These are phyloP conservation scores for Fusarium humuli DNA, from an alignment of 2,329 filamentous ascomycete genomes.

Conservation along the genomic window DNA sequence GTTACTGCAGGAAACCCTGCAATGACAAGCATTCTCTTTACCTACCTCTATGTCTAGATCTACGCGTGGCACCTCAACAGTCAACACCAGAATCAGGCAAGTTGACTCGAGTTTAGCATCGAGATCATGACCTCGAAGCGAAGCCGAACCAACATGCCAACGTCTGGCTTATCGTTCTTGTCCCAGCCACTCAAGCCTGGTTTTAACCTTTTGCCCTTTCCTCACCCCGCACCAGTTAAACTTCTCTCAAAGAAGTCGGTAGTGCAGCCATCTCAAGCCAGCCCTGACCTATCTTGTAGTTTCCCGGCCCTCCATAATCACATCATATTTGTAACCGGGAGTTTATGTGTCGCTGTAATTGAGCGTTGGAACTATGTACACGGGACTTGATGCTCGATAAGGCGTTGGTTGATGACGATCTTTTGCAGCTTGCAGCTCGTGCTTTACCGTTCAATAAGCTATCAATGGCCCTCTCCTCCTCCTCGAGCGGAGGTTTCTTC, in stretches of 20 bases:
- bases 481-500: constrained; percentile 5
- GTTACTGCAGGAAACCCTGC: background rate
- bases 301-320: constrained; percentile 34
- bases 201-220: background rate
- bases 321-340: constrained; percentile 37
- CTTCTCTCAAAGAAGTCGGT: constrained; percentile 30
- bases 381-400: constrained; percentile 30
- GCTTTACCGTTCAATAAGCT: constrained; percentile 20
- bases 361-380: constrained; percentile 28
- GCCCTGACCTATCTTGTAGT: constrained; percentile 24
- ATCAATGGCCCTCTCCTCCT: constrained; percentile 15
- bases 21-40: constrained; percentile 8
- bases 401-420: constrained; percentile 38
- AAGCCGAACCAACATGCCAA: background rate
- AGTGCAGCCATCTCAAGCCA: constrained; percentile 32
- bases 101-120: constrained; percentile 1
- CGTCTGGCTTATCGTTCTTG: constrained; percentile 14
- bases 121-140: constrained; percentile 2
- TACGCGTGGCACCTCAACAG: background rate
- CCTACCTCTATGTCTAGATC: constrained; percentile 5
- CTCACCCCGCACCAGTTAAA: constrained; percentile 35
- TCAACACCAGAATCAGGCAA: background rate
- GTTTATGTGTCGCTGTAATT: constrained; percentile 13
- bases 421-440: constrained; percentile 25
- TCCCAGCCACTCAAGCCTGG: constrained; percentile 13